Base-by-base conservation (phyloP, 208 protist genomes). In the Crithidia mellificae region DNA sequence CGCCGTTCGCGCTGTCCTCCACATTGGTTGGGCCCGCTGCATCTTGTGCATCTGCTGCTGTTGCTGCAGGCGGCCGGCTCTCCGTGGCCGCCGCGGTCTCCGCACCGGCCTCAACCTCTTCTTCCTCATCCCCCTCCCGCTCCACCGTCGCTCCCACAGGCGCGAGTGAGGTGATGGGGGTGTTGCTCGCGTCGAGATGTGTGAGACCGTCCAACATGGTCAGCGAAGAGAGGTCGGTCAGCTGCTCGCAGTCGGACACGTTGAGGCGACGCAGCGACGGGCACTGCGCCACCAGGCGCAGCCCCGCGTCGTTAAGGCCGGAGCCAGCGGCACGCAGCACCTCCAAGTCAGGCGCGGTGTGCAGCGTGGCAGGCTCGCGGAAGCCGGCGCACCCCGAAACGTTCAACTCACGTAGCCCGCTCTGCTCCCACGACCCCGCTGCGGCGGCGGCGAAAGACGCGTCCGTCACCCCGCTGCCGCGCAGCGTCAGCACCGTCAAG, bases 381-480 rank as follows among this genome's bases (percentile, higher is more conserved):
- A 66, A 47, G 34, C 34, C 61, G 15, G 47, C 22, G 36, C 61
- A 66, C 3, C 19, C 47, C 34, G 61, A 32, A n/a, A 66, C 20
- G 22, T 66, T 24, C 34, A 66, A 34, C 47, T 47, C 47, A 15
- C 61, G 61, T 2, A 66, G 2, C 0, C 61, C 61, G 20, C 61
- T 66, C 9, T 30, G 61, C 9, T 20, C 27, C 68, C 68, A 74
- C 59, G 46, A 51, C 20, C 5, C 39, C 6, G 7, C 49, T 11
- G 25, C 39, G 2, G 51, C 20, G n/a, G 0, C 30, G 44, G 41
- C 43, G 41, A 74, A 74, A 50, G 58, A 67, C 6, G 53, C 65
- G 59, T 83, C 78, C 15, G 65, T 77, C 19, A 77, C 65, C n/a
- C 64, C 69, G 44, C 69, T 79, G 32, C 72, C 63, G 5, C 68